Evolutionary conservation across 2,329 filamentous ascomycete genomes (phyloP), one percentile per base, ranked within the genome.

Genomic region (Pyrenochaeta sp.): DNA sequence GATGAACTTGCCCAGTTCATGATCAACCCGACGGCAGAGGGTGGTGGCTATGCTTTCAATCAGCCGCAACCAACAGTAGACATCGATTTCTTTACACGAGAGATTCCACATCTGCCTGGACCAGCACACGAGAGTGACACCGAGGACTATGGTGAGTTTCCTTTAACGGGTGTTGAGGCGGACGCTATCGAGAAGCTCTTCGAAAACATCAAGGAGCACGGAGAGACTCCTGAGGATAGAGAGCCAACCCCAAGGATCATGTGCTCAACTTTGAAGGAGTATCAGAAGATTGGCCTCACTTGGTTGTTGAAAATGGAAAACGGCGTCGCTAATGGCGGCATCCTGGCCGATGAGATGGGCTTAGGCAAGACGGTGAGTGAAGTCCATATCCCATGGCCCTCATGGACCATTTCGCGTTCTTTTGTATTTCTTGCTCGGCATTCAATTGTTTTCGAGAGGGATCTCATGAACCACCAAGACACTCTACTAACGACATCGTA

Each of bases 231-330:
- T 1, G 83, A 88, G 53, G 83, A 88, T 50, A 85, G 89, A 15
- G 87, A 90, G 56, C 85, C 86, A 25, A 92, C 90, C 0, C 92
- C 92, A 0, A 83, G 85, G 42, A 88, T 84, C 1, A 85, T 97
- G 70, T 86, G 82, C 57, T 88, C 86, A 56, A 80, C 84, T 0
- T 81, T 97, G 8, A 92, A 95, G 79, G 87, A 90, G 45, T 93
- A 97, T 69, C 93, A 97, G 72, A 89, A 91, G 67, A 80, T 94
- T 19, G 91, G 90, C 3, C 75, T 94, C 37, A 84, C 87, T 1
- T 95, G 91, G 91, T 85, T 95, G 79, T 88, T 88, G 68, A 84
- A 86, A 6, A 91, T 89, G 82, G 91, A 94, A 75, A 83, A 86
- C 55, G 88, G 91, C 8, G 83, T 80, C 2, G 87, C 88, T 52